Percentiles rank a stretch among this genome's conserved stretches.
Evolutionary conservation across 768 basidiomycete species (phyloP).

Genomic region (Phlegmacium glaucopus): DNA sequence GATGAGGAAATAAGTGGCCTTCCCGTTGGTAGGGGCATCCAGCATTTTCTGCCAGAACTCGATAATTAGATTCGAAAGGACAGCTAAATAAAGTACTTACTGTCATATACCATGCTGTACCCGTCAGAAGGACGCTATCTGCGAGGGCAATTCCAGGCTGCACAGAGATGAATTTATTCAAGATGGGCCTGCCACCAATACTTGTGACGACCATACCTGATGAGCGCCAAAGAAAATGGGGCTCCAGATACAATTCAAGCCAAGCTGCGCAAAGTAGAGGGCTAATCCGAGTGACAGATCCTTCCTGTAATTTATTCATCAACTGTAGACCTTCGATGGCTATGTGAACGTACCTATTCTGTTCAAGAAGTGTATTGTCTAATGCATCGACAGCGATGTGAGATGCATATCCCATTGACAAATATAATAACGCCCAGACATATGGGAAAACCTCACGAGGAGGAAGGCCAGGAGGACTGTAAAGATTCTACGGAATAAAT

Average conservation of each 20-base stretch:
- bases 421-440: slow-evolving; percentile 52
- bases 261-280: slow-evolving; percentile 61
- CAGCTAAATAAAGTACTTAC: slow-evolving; percentile 37
- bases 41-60: slow-evolving; percentile 38
- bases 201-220: slow-evolving; percentile 27
- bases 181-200: not conserved
- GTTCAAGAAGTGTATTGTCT: slow-evolving; percentile 38
- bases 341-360: slow-evolving; percentile 37
- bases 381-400: slow-evolving; percentile 55
- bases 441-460: slow-evolving; percentile 54
- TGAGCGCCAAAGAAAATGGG: slow-evolving; percentile 60
- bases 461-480: slow-evolving; percentile 48
- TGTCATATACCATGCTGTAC: slow-evolving; percentile 57
- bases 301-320: slow-evolving; percentile 25
- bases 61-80: not conserved
- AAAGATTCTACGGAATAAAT: slow-evolving; percentile 35
- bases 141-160: slow-evolving; percentile 53
- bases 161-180: not conserved
- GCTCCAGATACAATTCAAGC: slow-evolving; percentile 58
- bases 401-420: slow-evolving; percentile 65
- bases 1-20: slow-evolving; percentile 53
- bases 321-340: not conserved
- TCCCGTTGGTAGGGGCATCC: slow-evolving; percentile 40
- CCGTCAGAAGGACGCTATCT: slow-evolving; percentile 51
- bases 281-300: slow-evolving; percentile 44